Evolutionary conservation across 2,329 filamentous ascomycete genomes (phyloP).

Genomic region (Cladosporium sphaerospermum): DNA sequence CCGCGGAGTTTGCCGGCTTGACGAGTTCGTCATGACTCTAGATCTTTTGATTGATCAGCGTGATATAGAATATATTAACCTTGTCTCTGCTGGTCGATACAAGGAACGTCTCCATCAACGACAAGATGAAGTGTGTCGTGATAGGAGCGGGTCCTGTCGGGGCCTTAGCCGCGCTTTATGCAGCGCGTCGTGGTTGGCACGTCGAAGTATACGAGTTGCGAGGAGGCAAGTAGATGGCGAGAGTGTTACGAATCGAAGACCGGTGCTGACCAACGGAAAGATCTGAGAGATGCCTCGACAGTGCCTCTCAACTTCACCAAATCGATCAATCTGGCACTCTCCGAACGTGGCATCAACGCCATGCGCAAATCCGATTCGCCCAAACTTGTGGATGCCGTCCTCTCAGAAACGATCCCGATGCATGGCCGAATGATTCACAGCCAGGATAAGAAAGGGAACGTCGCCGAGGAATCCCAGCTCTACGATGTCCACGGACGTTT

Average conservation of each 20-base stretch:
- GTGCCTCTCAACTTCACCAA: conserved; percentile 90
- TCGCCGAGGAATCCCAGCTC: conserved; percentile 74
- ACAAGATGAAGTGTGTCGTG: conserved; percentile 48
- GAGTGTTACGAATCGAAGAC: neutral
- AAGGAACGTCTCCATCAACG: neutral
- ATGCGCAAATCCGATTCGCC: conserved; percentile 64
- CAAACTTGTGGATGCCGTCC: conserved; percentile 65
- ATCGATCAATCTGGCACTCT: conserved; percentile 96
- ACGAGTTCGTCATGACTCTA: conserved; percentile 1
- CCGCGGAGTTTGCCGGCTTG: no score
- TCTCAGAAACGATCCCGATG: conserved; percentile 83
- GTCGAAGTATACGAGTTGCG: conserved; percentile 94
- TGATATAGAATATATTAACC: neutral
- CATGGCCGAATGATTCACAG: conserved; percentile 94
- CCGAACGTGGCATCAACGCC: conserved; percentile 86
- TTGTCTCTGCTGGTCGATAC: neutral
- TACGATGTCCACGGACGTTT: conserved; percentile 84
- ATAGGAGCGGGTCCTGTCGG: conserved; percentile 93
- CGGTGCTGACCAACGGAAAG: conserved; percentile 43
- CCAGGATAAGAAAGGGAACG: conserved; percentile 53
- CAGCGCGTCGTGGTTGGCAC: conserved; percentile 76
- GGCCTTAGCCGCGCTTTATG: conserved; percentile 85
- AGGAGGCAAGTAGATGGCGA: conserved; percentile 60
- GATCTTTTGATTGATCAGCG: neutral
- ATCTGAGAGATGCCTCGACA: conserved; percentile 76